Evolutionary conservation across 257 asterid genomes (phyloP), one percentile per base, ranked within the genome.

Genomic region (Nicotiana otophora): DNA sequence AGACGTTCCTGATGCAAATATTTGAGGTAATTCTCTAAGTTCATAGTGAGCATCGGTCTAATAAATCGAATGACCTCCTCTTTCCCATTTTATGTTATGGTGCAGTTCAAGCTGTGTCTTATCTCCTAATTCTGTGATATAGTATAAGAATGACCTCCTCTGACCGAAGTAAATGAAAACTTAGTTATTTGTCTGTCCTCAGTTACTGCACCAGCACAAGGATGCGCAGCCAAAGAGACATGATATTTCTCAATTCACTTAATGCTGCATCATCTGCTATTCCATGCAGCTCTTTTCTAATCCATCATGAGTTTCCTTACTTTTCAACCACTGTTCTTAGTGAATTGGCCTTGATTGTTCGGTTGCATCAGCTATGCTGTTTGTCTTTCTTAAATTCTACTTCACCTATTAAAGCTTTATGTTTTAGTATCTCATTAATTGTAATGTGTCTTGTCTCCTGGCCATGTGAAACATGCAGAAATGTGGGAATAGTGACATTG

Each of bases 1-100:
- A 96, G 91, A 96, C 99, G 70, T 96, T 96, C 83, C 84, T 96
- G 92, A 96, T 96, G 99, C 99, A 97, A 83, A 89, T 96, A 80
- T 96, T 96, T 81, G 99, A 96, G 99, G 99, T 95, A 90, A 66
- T 17, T 54, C 23, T 55, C 3, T 36, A 75, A 26, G 28, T 75
- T 26, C 28, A 16, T 75, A 1, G 63, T 31, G 14, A 23, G 23
- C 20, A 23, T 5, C 1, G 10, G n/a, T 64, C 14, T 64, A 30
- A 6, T 64, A 64, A 53, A 53, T 53, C 12, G 70, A 64, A 28
- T 64, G 31, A 28, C 42, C 70, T 14, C 70, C 9, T 64, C 36
- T 63, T 63, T 2, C 42, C 26, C 39, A 64, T 64, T 30, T 64
- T 64, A 30, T 64, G 70, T 5, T 64, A 30, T 64, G 70, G 42